A percentile compares a stretch with the other conserved stretches of the same genome.
Conservation (phyloP, 176 grass and related monocot species). For the Avena eriantha region DNA sequence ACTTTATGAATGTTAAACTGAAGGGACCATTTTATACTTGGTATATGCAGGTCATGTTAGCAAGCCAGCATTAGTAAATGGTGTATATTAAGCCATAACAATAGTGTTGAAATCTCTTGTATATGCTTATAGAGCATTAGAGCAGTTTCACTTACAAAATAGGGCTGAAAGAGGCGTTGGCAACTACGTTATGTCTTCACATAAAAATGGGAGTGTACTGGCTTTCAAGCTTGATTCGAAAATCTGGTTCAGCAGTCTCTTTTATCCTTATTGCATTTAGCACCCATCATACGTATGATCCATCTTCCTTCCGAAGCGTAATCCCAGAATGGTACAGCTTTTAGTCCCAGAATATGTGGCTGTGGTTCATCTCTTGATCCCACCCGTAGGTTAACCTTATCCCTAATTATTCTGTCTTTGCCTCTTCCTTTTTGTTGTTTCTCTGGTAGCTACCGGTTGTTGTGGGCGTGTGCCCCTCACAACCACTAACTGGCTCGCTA, state of each 20-base stretch:
- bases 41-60: not conserved
- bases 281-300: not conserved
- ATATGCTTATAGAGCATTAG: not conserved
- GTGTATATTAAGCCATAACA: not conserved
- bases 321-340: slow-evolving; percentile 5
- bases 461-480: slow-evolving; percentile 57
- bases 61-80: slow-evolving; percentile 25
- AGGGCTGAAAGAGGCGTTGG: slow-evolving; percentile 21
- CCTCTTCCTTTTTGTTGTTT: slow-evolving; percentile 53
- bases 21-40: not conserved
- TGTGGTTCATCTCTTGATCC: slow-evolving; percentile 43
- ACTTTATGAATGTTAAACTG: not conserved
- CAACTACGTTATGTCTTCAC: slow-evolving; percentile 21
- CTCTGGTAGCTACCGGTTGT: slow-evolving; percentile 46
- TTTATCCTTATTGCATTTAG: slow-evolving; percentile 29
- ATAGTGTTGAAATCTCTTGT: not conserved
- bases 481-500: slow-evolving; percentile 51
- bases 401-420: slow-evolving; percentile 43
- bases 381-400: slow-evolving; percentile 59
- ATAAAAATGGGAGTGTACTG: not conserved
- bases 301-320: slow-evolving; percentile 8
- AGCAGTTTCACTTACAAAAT: slow-evolving; percentile 6
- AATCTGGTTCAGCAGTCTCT: slow-evolving; percentile 1
- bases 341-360: slow-evolving; percentile 48
- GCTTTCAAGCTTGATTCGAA: slow-evolving; percentile 22